A percentile compares a stretch with the other conserved stretches of the same genome.
phyloP scores from a whole-genome alignment of 148 eudicot genomes.

The Chenopodium berlandieri region DNA sequence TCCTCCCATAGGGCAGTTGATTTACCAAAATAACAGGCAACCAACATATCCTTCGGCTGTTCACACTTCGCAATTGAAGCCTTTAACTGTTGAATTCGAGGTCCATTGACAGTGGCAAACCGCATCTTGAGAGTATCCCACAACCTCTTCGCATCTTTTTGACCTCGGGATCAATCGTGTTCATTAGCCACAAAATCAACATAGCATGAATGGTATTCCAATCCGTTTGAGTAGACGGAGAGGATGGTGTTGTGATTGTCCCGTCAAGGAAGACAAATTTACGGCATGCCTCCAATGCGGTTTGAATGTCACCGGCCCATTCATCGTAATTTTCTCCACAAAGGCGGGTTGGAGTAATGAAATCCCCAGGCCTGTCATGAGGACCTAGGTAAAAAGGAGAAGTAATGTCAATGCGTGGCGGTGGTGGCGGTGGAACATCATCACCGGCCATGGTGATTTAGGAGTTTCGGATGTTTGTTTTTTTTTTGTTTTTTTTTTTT shows the following conservation, averaged over 20 bases:
- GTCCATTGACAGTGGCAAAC: neutral
- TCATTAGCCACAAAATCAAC: neutral
- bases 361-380: neutral
- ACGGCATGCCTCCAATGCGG: neutral
- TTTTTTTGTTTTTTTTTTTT: too few species aligned
- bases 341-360: neutral
- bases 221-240: neutral
- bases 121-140: neutral
- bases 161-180: neutral
- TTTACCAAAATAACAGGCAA: neutral
- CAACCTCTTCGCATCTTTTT: neutral
- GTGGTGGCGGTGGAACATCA: neutral
- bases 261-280: neutral
- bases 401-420: neutral
- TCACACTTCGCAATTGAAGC: neutral
- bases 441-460: too few species aligned
- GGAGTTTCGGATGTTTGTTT: too few species aligned
- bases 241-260: neutral
- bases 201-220: neutral
- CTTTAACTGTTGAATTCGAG: neutral
- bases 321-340: neutral
- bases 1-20: neutral
- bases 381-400: neutral
- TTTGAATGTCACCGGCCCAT: neutral
- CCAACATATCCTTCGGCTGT: neutral